Evolutionary conservation across 2,329 filamentous ascomycete species (phyloP).

Genomic region (Paecilomyces niveus): DNA sequence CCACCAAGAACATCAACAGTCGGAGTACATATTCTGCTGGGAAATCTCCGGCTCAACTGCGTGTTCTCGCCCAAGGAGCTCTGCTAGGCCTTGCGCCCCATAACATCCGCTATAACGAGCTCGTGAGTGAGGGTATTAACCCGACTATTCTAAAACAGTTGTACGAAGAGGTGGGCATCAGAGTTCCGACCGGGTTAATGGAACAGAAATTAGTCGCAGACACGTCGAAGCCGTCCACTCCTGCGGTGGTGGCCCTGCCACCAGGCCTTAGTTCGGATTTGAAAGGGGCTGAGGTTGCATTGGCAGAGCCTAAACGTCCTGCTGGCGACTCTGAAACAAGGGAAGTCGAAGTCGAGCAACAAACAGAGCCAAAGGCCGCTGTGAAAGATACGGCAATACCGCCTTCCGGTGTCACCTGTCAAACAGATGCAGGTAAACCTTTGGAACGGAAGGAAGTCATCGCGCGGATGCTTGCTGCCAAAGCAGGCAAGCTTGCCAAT

Average conservation of each 20-base stretch:
- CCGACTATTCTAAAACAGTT: constrained; percentile 54
- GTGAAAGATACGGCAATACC: not conserved
- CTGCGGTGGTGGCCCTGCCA: not conserved
- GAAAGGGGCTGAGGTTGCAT: not conserved
- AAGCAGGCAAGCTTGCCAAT: constrained; percentile 48
- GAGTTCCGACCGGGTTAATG: constrained; percentile 19
- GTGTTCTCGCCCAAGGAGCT: constrained; percentile 54
- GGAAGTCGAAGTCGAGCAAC: not conserved
- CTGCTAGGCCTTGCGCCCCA: constrained; percentile 56
- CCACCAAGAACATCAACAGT: not conserved
- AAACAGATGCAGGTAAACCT: constrained; percentile 28
- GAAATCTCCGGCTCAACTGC: constrained; percentile 31
- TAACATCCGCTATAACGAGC: constrained; percentile 66
- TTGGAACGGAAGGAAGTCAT: constrained; percentile 70
- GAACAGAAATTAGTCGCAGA: constrained; percentile 5
- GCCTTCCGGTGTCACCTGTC: constrained; percentile 7
- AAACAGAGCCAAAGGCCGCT: not conserved
- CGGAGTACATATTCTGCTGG: constrained; percentile 7
- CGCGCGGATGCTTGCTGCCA: constrained; percentile 66
- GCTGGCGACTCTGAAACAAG: not conserved
- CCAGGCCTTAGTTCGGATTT: not conserved
- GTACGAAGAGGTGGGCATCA: constrained; percentile 62
- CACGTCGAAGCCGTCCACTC: constrained; percentile 11
- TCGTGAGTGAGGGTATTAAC: constrained; percentile 67
- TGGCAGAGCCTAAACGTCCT: not conserved